Evolutionary conservation across 371 early-diverging fungal species (phyloP), one percentile per base, ranked within the genome.

Genomic region (Dichotomocladium elegans): DNA sequence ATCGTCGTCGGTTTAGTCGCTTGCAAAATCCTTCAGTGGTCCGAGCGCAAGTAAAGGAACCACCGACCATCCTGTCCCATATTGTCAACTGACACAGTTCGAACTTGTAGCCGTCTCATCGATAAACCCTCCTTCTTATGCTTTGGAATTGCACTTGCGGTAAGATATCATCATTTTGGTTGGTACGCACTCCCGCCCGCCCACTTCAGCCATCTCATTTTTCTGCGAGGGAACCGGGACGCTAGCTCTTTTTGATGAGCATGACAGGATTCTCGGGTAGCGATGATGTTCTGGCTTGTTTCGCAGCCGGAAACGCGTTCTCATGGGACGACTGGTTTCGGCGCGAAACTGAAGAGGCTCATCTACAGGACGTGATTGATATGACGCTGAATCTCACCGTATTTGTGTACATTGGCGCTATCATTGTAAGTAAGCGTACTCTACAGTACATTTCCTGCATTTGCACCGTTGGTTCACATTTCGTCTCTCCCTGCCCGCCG

Each of bases 391-490:
- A 93, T 67, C 68, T 90, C 61, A 65, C 92, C 3, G 90, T 93
- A 47, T 99, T 99, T 74, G 81, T 96, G n/a, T 92, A 89, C 56
- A 87, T 99, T 63, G 98, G 98, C 9, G 74, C 93, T 1, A 80
- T 82, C 17, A 87, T 96, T 47, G 76, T 75, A 62, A 69, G 65
- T 54, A n/a, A n/a, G n/a, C n/a, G n/a, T n/a, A n/a, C n/a, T n/a
- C n/a, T n/a, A 3, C 0, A 17, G 19, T 30, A 21, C 6, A 11
- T 2, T 37, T 6, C 37, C 2, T 37, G 9, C 34, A 37, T 37
- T n/a, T n/a, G n/a, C n/a, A n/a, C n/a, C n/a, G n/a, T n/a, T n/a
- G n/a, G n/a, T n/a, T n/a, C n/a, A n/a, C n/a, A n/a, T n/a, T n/a
- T n/a, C n/a, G n/a, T n/a, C n/a, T n/a, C n/a, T n/a, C n/a, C n/a